phyloP scores from a whole-genome alignment of 108 stramenopile species.

The Pseudonitzschia pungens region DNA sequence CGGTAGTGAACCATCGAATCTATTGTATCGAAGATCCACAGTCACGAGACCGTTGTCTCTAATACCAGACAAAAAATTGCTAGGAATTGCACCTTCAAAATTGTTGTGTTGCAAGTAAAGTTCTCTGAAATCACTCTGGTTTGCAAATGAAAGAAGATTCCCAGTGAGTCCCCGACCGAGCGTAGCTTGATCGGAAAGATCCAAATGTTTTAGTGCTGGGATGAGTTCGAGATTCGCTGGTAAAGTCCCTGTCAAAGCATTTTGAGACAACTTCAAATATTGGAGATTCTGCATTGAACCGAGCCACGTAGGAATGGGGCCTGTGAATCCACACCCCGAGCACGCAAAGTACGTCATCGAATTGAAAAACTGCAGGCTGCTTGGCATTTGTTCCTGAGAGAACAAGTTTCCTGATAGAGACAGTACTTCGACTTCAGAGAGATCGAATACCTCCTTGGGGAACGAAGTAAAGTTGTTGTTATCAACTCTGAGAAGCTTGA shows the following conservation, averaged over 20 bases:
- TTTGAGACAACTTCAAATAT: constrained; percentile 26
- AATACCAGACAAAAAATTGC: constrained; percentile 22
- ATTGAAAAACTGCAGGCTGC: constrained; percentile 17
- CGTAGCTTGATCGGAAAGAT: constrained; percentile 38
- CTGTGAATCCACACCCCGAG: constrained; percentile 31
- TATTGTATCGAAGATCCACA: constrained; percentile 51
- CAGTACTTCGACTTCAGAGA: constrained; percentile 25
- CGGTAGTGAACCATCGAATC: constrained; percentile 56
- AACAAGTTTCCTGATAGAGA: constrained; percentile 37
- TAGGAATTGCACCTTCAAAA: constrained; percentile 36
- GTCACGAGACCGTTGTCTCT: constrained; percentile 30
- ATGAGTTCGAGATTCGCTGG: constrained; percentile 19
- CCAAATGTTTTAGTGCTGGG: constrained; percentile 33
- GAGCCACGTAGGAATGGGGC: constrained; percentile 25
- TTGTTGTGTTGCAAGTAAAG: constrained; percentile 34
- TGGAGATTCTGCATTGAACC: constrained; percentile 31
- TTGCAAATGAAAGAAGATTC: constrained; percentile 34
- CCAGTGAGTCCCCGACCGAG: constrained; percentile 35
- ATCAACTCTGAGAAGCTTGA: constrained; percentile 59
- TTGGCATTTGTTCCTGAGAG: constrained; percentile 8
- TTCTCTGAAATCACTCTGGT: constrained; percentile 17
- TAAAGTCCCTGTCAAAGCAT: constrained; percentile 29
- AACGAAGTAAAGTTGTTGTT: constrained; percentile 55
- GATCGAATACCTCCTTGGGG: constrained; percentile 26
- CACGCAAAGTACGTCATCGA: constrained; percentile 28